phyloP scores from a whole-genome alignment of 2,329 filamentous ascomycete species.

The Graphilbum ipis-grandicollis region DNA sequence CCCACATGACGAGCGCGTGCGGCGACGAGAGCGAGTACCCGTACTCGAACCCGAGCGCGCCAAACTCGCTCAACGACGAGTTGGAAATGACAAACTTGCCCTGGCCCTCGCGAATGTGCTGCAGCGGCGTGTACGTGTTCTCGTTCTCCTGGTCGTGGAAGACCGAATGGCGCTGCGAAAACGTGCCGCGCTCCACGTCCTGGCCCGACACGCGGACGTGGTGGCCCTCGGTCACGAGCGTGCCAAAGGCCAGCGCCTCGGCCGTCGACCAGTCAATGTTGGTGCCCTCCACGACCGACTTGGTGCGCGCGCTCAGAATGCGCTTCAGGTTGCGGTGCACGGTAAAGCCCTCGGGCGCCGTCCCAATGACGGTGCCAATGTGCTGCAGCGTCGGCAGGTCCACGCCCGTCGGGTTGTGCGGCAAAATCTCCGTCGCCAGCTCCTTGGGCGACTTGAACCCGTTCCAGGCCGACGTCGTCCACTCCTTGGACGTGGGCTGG shows the following conservation, averaged over 20 bases:
- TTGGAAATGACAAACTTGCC: constrained; percentile 94
- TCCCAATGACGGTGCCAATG: constrained; percentile 67
- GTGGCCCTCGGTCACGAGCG: constrained; percentile 80
- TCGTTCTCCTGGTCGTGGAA: constrained; percentile 96
- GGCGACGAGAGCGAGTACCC: constrained; percentile 95
- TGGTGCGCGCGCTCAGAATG: constrained; percentile 76
- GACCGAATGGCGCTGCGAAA: constrained; percentile 93
- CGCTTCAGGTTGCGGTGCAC: constrained; percentile 94
- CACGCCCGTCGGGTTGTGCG: constrained; percentile 76
- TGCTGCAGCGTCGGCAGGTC: constrained; percentile 56
- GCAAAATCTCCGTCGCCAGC: constrained; percentile 81
- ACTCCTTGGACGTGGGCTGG: constrained; percentile 89
- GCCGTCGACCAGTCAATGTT: constrained; percentile 97
- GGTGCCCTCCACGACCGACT: constrained; percentile 80
- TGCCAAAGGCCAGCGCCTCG: constrained; percentile 87
- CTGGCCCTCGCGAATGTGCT: constrained; percentile 79
- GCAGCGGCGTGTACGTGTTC: constrained; percentile 79
- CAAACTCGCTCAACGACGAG: constrained; percentile 61
- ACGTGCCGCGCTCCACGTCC: constrained; percentile 98
- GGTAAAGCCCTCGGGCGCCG: constrained; percentile 67
- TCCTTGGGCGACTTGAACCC: constrained; percentile 99
- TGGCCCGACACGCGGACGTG: constrained; percentile 96
- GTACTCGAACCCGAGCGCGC: constrained; percentile 88
- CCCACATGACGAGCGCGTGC: constrained; percentile 97
- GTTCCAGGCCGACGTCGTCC: constrained; percentile 97